Evolutionary conservation across 1,284 basidiomycete genomes (phyloP), one percentile per base, ranked within the genome.

Genomic region (Lignosus rhinocerotis): DNA sequence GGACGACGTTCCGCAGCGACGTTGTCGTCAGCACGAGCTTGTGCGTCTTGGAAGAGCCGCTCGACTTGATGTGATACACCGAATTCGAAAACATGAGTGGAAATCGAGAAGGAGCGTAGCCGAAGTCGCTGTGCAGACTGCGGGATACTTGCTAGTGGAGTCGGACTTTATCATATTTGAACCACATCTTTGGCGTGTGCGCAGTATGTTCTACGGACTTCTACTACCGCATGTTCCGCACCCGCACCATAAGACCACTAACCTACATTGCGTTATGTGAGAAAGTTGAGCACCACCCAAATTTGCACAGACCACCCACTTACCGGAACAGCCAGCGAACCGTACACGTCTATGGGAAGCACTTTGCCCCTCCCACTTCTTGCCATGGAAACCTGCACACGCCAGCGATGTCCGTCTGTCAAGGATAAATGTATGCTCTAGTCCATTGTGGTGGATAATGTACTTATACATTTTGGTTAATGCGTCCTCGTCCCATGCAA

Each of bases 1-100:
- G 70, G 41, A 75, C 66, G 56, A 75, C 72, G 59, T 77, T 78
- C 56, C 70, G 70, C 43, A 77, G 59, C 50, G 62, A 69, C 30
- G 76, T 70, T 45, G 77, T 78, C 44, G 77, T 79, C 51, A 78
- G 69, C 34, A 66, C 66, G 34, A 79, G 72, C 51, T 69, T 69
- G 47, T 76, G 73, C 53, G 70, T 65, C 70, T 69, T 68, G 55
- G 43, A 34, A 8, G 56, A 43, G 41, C 12, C 38, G 30, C 30
- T 45, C 44, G 56, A 11, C 38, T 48, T 32, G 43, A 62, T 65
- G 60, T 60, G 57, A 47, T 65, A 62, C 25, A 62, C 56, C 12
- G 63, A 64, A 32, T 46, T 53, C 56, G 49, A 19, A 36, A 50
- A 34, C 48, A 47, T 50, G 21, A 16, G 36, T 2, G 36, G 16